A percentile compares a stretch with the other conserved stretches of the same genome.
Conservation (phyloP, 495 filamentous ascomycete genomes). For the Parachaetomium inaequale region DNA sequence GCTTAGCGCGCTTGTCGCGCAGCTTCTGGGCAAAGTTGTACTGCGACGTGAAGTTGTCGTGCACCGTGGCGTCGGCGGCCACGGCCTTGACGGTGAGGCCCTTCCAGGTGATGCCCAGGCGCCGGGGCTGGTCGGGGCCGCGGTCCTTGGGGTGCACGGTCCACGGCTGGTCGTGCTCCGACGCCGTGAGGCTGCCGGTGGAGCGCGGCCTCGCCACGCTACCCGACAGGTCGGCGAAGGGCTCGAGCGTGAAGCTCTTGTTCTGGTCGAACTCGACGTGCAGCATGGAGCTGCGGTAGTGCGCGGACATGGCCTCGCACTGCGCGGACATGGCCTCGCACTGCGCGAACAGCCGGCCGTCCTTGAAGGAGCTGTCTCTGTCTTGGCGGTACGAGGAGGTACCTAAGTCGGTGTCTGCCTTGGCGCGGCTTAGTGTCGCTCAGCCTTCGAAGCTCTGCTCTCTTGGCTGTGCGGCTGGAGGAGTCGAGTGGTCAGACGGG, state of each 20-base stretch:
- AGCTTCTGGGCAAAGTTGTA: slow-evolving; percentile 51
- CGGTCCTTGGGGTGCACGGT: slow-evolving; percentile 42
- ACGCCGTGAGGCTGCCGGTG: slow-evolving; percentile 1
- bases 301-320: slow-evolving; percentile 85
- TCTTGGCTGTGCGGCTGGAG: background rate
- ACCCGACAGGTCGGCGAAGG: slow-evolving; percentile 75
- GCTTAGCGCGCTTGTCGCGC: slow-evolving; percentile 44
- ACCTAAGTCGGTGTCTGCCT: too few species aligned
- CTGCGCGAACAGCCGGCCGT: slow-evolving; percentile 85
- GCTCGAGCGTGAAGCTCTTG: slow-evolving; percentile 94
- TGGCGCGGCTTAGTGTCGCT: too few species aligned
- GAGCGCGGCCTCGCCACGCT: slow-evolving; percentile 51
- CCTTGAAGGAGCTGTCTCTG: slow-evolving; percentile 66
- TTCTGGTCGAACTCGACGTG: slow-evolving; percentile 97
- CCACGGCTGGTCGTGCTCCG: slow-evolving; percentile 30
- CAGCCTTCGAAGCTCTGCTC: too few species aligned
- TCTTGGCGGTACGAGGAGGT: background rate
- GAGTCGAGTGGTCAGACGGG: too few species aligned
- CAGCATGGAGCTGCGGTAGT: slow-evolving; percentile 88
- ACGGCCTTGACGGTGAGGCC: slow-evolving; percentile 57
- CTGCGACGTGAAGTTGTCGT: slow-evolving; percentile 50
- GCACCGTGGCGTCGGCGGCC: slow-evolving; percentile 38
- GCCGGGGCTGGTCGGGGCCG: slow-evolving; percentile 46
- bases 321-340: too few species aligned
- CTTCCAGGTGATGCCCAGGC: slow-evolving; percentile 58